Evolutionary conservation across 176 grass and related monocot genomes (phyloP), one percentile per base, ranked within the genome.

Genomic region (Cenchrus americanus): DNA sequence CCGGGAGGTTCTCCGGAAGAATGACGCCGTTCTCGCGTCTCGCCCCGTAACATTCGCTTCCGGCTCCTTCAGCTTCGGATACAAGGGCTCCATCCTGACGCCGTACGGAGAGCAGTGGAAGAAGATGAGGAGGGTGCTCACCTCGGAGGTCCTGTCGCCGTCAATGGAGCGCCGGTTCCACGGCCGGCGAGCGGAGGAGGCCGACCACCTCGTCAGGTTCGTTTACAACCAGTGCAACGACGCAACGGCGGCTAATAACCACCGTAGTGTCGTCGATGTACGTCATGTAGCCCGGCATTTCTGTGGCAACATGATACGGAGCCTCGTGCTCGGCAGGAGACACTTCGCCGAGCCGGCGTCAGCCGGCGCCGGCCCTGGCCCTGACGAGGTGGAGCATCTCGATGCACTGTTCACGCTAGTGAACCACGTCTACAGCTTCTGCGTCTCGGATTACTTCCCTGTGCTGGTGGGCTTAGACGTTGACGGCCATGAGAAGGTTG

Each of bases 81-180:
- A 82, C 72, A 60, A 72, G 53, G 13, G 46, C 40, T 7, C 62
- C 4, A 34, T 21, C 74, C 12, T 90, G 13, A 59, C 71, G 0
- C 77, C 82, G 1, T 21, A 22, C 5, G 91, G 88, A 0, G 85
- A 87, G 5, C 85, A 83, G 61, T 93, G 88, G 91, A 90, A 59
- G 81, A 93, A 88, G 78, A 90, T 93, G 91, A 84, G 71, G 59
- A 75, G 67, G 22, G 50, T 88, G 1, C 4, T 90, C 5, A 7
- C 77, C 13, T 85, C 84, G 0, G 91, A 93, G 65, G 19, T 88
- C 54, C 48, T 90, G 0, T 65, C 53, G 5, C 2, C 77, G 0
- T 1, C 85, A 4, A 43, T 83, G 84, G 80, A 86, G 27, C 53
- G 17, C 0, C 55, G 27, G n/a, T 14, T 83, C 5, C 47, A 64